phyloP scores from a whole-genome alignment of 2,329 filamentous ascomycete species.

The Botrytis porri region DNA sequence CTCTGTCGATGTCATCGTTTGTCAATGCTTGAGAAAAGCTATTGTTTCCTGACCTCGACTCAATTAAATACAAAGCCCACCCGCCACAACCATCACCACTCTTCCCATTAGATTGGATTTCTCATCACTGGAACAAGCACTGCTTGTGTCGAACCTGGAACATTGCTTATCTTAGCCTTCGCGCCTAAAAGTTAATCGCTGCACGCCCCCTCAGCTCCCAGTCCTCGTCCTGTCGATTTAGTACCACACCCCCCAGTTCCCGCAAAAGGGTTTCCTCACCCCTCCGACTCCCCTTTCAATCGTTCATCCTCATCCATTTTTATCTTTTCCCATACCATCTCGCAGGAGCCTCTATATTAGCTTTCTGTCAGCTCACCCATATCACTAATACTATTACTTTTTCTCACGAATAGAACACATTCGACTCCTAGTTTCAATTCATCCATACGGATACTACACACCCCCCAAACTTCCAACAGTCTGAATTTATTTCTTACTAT shows the following conservation, averaged over 20 bases:
- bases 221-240: neutral
- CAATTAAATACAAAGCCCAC: constrained; percentile 14
- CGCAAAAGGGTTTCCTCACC: constrained; percentile 1
- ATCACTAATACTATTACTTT: constrained; percentile 1
- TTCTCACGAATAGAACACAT: neutral
- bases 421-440: neutral
- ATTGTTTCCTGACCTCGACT: neutral
- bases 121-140: neutral
- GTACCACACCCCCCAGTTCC: neutral
- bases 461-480: neutral
- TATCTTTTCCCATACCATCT: constrained; percentile 4
- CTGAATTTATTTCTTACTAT: neutral
- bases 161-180: constrained; percentile 26
- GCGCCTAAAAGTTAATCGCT: constrained; percentile 23
- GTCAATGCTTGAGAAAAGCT: neutral
- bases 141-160: constrained; percentile 1
- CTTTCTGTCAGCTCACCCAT: constrained; percentile 18
- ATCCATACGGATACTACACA: neutral
- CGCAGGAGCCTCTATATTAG: neutral
- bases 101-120: neutral
- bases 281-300: neutral
- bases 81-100: neutral
- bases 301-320: constrained; percentile 7
- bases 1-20: neutral
- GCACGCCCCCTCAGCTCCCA: neutral